Evolutionary conservation across 2,329 filamentous ascomycete genomes (phyloP).

Genomic region (Lojkania enalia): DNA sequence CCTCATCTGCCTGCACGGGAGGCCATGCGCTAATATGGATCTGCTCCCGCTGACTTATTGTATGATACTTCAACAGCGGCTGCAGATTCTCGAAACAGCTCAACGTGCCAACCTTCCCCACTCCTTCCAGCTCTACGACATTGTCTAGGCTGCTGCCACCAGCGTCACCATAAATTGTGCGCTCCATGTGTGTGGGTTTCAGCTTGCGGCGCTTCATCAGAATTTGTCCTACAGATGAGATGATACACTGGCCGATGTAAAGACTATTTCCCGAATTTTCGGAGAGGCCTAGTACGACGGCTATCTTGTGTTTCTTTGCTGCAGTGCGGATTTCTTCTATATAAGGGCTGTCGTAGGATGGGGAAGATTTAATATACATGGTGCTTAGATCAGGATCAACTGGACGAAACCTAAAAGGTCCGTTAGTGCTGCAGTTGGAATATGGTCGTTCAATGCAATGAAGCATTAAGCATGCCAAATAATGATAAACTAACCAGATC

Average conservation of each 20-base stretch:
- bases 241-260: conserved; percentile 48
- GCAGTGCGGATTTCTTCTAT: conserved; percentile 48
- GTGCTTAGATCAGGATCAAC: conserved; percentile 46
- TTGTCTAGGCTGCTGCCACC: conserved; percentile 39
- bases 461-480: too few species aligned
- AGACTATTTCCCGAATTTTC: conserved; percentile 45
- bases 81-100: conserved; percentile 50
- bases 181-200: conserved; percentile 51
- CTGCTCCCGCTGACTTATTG: conserved; percentile 42
- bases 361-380: conserved; percentile 51
- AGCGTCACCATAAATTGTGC: conserved; percentile 49
- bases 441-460: background rate
- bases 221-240: conserved; percentile 38
- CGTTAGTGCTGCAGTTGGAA: background rate
- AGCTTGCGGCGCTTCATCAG: conserved; percentile 46
- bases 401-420: conserved; percentile 42
- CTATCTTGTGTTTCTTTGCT: conserved; percentile 39
- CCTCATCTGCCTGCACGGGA: conserved; percentile 36
- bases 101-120: conserved; percentile 41
- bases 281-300: conserved; percentile 46
- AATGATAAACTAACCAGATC: conserved; percentile 47
- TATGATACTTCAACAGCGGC: conserved; percentile 49
- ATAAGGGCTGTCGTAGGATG: conserved; percentile 46
- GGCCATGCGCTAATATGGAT: conserved; percentile 50
- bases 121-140: conserved; percentile 35